Evolutionary conservation across 2,329 filamentous ascomycete genomes (phyloP), one percentile per base, ranked within the genome.

Genomic region (Zymoseptoria tritici): DNA sequence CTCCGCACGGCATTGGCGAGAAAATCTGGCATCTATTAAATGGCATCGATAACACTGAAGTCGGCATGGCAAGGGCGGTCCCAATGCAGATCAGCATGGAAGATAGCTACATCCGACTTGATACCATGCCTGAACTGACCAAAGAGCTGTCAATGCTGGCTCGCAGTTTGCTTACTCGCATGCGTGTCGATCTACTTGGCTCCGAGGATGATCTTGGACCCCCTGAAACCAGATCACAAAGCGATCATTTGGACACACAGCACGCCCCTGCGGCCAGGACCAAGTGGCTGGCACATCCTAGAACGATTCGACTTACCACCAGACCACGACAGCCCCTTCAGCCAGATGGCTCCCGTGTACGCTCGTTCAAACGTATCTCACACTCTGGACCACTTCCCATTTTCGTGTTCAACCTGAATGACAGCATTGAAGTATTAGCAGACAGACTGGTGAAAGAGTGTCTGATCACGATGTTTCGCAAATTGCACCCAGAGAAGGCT

Each of bases 71-170:
- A 1, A 84, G 83, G 66, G 83, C 85, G 52, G 75, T 95, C 1
- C 93, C 93, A 0, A 85, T 85, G 1, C 92, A 97, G 73, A 95
- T 97, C 71, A 94, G 90, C 73, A 94, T 97, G 64, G 93, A 97
- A 71, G 92, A 97, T 74, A 94, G 91, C 16, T 97, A 96, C 72
- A 81, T 84, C 22, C 84, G 85, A 0, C 78, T 96, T 1, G 83
- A 88, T 65, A 85, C 80, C 0, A 71, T 87, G 56, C 73, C 83
- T 0, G 81, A 86, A 60, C 84, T 95, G 29, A 76, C 78, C 50
- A 83, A 83, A 63, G 87, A 95, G 74, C 78, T 97, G 49, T 74
- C 78, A n/a, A 80, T 83, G 61, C 77, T 97, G 2, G 81, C 88
- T 0, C 79, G 77, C 11, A 91, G 88, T 64, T 78, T 97, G 9